Conservation (phyloP, 306 rosid genomes). For the Erythrophleum fordii region DNA sequence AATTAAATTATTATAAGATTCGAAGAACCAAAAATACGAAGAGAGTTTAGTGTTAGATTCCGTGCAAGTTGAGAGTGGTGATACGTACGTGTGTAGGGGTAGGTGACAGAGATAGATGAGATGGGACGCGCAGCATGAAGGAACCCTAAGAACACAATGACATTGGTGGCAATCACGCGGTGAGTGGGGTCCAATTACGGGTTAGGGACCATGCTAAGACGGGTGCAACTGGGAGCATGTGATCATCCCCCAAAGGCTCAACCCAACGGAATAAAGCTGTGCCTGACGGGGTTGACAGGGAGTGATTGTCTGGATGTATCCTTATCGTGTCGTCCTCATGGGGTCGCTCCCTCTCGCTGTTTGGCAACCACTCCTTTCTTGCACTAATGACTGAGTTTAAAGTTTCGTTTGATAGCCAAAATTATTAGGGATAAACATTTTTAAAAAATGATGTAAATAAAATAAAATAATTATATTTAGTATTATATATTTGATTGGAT, state of each 20-base stretch:
- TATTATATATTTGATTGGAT: too few species aligned
- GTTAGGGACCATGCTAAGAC: slow-evolving; percentile 53
- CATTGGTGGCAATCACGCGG: slow-evolving; percentile 4
- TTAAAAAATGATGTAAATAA: too few species aligned
- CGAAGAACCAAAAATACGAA: too few species aligned
- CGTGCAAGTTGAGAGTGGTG: too few species aligned
- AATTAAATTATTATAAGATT: too few species aligned
- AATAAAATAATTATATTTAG: too few species aligned
- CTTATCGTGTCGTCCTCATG: slow-evolving; percentile 43
- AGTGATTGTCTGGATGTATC: slow-evolving; percentile 41
- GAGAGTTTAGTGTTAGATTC: too few species aligned
- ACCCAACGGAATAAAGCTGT: slow-evolving; percentile 41
- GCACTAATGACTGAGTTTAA: too few species aligned
- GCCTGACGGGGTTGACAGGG: slow-evolving; percentile 54
- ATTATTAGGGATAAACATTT: too few species aligned
- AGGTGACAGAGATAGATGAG: background rate
- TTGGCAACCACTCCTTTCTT: too few species aligned
- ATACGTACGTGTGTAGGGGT: background rate
- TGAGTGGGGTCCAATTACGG: slow-evolving; percentile 24
- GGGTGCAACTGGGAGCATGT: slow-evolving; percentile 50
- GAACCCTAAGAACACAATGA: background rate
- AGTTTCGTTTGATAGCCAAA: too few species aligned
- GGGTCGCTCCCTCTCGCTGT: slow-evolving; percentile 19
- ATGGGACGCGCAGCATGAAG: background rate
- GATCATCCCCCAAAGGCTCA: slow-evolving; percentile 39